Evolutionary conservation across 179 eudicot genomes (phyloP).

Genomic region (Nepenthes alata): DNA sequence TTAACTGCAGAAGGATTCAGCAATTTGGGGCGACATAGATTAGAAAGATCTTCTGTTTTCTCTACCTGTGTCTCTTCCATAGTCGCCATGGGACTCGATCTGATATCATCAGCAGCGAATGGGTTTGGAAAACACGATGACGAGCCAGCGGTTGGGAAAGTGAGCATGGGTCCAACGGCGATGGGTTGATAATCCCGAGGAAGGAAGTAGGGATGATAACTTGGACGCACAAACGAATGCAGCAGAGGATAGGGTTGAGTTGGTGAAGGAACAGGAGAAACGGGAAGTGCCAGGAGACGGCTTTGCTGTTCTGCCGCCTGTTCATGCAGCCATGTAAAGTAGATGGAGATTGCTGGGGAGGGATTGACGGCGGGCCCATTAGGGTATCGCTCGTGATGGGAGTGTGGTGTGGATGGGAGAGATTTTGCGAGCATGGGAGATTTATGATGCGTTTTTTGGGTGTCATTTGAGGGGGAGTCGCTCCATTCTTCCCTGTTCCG

Average conservation of each 20-base stretch:
- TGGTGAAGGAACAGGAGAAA: conserved; percentile 23
- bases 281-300: conserved; percentile 24
- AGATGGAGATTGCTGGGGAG: conserved; percentile 28
- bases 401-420: conserved; percentile 11
- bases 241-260: conserved; percentile 23
- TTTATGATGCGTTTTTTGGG: conserved; percentile 11
- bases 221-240: conserved; percentile 25
- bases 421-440: conserved; percentile 10
- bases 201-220: conserved; percentile 16
- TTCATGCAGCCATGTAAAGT: conserved; percentile 42
- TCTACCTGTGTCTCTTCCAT: conserved; percentile 30
- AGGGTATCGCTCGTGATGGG: conserved; percentile 13
- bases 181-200: neutral
- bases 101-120: conserved; percentile 10
- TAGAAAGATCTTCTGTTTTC: conserved; percentile 14
- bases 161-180: no score
- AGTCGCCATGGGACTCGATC: conserved; percentile 22
- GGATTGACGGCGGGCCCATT: conserved; percentile 24
- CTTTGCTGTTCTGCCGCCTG: conserved; percentile 31
- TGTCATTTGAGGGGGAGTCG: conserved; percentile 13
- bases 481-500: conserved; percentile 22
- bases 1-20: neutral
- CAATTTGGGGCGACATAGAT: no score
- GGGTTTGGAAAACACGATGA: conserved; percentile 22
- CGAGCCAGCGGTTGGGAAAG: conserved; percentile 3